phyloP scores from a whole-genome alignment of 2,329 filamentous ascomycete species.

The Venturia pyrina region DNA sequence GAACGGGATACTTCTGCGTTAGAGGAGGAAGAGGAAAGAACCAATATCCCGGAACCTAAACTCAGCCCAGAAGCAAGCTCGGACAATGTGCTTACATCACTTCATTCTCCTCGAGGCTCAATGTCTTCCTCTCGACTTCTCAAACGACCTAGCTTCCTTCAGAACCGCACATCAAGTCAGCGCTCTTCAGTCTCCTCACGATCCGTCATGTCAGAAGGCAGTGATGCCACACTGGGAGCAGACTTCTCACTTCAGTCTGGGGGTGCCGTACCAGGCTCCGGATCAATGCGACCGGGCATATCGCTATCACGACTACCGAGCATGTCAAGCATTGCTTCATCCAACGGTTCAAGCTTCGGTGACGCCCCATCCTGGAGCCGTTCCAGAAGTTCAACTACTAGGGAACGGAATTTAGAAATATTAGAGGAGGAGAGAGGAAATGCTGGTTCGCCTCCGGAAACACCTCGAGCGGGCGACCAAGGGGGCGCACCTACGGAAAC shows the following conservation, averaged over 20 bases:
- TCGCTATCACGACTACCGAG: conserved; percentile 67
- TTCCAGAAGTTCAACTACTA: conserved; percentile 28
- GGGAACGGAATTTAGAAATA: conserved; percentile 34
- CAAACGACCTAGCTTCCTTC: conserved; percentile 46
- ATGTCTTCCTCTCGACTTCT: conserved; percentile 19
- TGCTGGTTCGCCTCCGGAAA: conserved; percentile 47
- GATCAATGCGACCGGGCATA: conserved; percentile 34
- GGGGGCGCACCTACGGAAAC: conserved; percentile 66
- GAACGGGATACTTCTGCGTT: not conserved
- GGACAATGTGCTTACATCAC: conserved; percentile 19
- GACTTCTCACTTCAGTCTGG: conserved; percentile 80
- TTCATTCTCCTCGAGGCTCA: conserved; percentile 22
- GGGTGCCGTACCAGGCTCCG: conserved; percentile 44
- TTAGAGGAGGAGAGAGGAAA: conserved; percentile 49
- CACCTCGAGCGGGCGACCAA: conserved; percentile 52
- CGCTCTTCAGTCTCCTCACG: conserved; percentile 49
- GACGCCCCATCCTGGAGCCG: conserved; percentile 32
- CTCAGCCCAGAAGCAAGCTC: conserved; percentile 3
- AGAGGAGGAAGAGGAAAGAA: conserved; percentile 1
- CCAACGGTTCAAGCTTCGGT: conserved; percentile 43
- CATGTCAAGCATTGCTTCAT: conserved; percentile 81
- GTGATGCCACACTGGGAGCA: conserved; percentile 63
- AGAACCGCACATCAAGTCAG: conserved; percentile 45
- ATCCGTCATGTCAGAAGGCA: conserved; percentile 49
- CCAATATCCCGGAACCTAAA: not conserved